Conservation (phyloP, 768 basidiomycete species). For the Phylloporus sp. region DNA sequence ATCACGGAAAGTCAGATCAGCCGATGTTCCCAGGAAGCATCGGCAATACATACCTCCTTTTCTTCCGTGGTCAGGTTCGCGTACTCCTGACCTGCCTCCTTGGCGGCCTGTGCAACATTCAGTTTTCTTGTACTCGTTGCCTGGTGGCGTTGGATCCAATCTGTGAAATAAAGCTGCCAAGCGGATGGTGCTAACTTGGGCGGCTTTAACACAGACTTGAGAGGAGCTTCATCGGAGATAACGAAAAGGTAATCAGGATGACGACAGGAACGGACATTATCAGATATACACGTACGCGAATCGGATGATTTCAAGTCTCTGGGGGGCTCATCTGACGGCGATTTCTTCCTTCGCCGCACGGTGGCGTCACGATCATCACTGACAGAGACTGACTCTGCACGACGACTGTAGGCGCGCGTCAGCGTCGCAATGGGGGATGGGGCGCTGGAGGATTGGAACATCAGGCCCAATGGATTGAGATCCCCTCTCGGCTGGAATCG, state of each 20-base stretch:
- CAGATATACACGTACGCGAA: slow-evolving; percentile 39
- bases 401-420: slow-evolving; percentile 58
- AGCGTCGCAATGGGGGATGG: slow-evolving; percentile 50
- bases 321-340: slow-evolving; percentile 26
- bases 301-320: slow-evolving; percentile 42
- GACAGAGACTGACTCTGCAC: slow-evolving; percentile 60
- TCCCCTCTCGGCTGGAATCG: slow-evolving; percentile 38
- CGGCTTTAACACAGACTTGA: slow-evolving; percentile 76
- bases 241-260: slow-evolving; percentile 25
- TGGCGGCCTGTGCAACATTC: slow-evolving; percentile 92
- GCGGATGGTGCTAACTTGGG: slow-evolving; percentile 91
- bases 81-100: slow-evolving; percentile 90
- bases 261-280: slow-evolving; percentile 29
- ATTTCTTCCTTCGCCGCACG: slow-evolving; percentile 55
- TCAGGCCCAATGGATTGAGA: slow-evolving; percentile 41
- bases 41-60: slow-evolving; percentile 62
- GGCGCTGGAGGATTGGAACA: slow-evolving; percentile 70
- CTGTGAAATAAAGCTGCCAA: slow-evolving; percentile 96
- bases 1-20: slow-evolving; percentile 19
- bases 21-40: slow-evolving; percentile 21
- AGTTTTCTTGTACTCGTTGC: slow-evolving; percentile 76
- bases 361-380: slow-evolving; percentile 68
- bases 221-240: slow-evolving; percentile 44
- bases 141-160: slow-evolving; percentile 88
- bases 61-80: slow-evolving; percentile 70